Percentiles rank a stretch among this genome's conserved stretches.
Conservation (phyloP, 1,284 basidiomycete species). For the Boletus mariae region DNA sequence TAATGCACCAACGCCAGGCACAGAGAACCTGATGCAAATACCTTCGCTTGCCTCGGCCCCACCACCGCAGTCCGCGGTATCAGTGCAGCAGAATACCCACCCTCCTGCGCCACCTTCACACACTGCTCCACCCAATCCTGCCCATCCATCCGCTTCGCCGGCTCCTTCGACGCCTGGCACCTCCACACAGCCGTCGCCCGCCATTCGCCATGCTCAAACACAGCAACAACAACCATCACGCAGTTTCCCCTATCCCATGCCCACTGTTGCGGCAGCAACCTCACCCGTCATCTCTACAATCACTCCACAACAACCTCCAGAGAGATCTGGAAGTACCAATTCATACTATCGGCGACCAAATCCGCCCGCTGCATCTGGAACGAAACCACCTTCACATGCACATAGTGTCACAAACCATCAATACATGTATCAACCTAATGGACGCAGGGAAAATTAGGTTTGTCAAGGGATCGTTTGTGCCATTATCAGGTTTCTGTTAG, state of each 20-base stretch:
- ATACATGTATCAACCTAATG: constrained; percentile 46
- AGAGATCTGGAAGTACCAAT: constrained; percentile 27
- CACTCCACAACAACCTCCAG: constrained; percentile 27
- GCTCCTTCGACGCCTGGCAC: constrained; percentile 32
- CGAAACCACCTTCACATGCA: constrained; percentile 34
- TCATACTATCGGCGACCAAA: constrained; percentile 38
- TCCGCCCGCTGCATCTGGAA: constrained; percentile 24
- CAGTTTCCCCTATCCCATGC: constrained; percentile 46
- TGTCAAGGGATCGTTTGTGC: constrained; percentile 1
- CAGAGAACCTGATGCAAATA: constrained; percentile 24
- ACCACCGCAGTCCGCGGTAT: constrained; percentile 19
- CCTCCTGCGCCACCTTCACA: constrained; percentile 22
- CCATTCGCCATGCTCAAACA: constrained; percentile 32
- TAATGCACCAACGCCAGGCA: constrained; percentile 22
- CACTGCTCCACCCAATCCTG: constrained; percentile 16
- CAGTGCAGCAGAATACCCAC: constrained; percentile 26
- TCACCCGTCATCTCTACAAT: constrained; percentile 37
- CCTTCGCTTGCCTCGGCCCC: constrained; percentile 18
- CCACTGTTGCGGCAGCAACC: constrained; percentile 40
- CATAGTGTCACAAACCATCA: constrained; percentile 37
- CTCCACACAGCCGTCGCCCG: constrained; percentile 29
- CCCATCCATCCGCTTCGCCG: constrained; percentile 29
- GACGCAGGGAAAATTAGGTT: constrained; percentile 28
- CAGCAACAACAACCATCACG: constrained; percentile 30
- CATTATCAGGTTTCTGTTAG: too few species aligned